Evolutionary conservation across 2,329 filamentous ascomycete genomes (phyloP).

Genomic region (Lomentospora prolificans): DNA sequence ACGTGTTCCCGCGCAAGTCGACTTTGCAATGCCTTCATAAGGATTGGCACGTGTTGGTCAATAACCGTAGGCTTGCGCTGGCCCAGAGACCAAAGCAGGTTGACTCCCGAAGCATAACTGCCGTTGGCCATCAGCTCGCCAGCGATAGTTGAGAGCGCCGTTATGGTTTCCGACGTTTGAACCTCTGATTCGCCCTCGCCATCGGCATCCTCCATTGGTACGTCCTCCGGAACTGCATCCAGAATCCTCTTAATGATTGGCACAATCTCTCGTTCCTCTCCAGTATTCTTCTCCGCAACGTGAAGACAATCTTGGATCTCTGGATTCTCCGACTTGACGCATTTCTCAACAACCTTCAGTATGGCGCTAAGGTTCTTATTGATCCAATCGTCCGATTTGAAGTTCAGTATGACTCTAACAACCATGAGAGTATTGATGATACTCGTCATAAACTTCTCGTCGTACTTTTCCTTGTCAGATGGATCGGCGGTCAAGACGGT

Average conservation of each 20-base stretch:
- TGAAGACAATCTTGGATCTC: conserved; percentile 93
- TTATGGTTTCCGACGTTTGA: conserved; percentile 77
- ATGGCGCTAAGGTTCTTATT: conserved; percentile 64
- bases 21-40: conserved; percentile 89
- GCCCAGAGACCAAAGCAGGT: conserved; percentile 85
- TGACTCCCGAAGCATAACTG: conserved; percentile 81
- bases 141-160: conserved; percentile 73
- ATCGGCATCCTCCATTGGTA: conserved; percentile 64
- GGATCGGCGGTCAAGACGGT: conserved; percentile 49
- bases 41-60: conserved; percentile 73
- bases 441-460: conserved; percentile 74
- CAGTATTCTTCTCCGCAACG: conserved; percentile 57
- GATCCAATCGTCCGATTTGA: conserved; percentile 86
- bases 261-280: conserved; percentile 60
- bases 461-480: conserved; percentile 59
- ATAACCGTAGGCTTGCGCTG: conserved; percentile 77
- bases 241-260: conserved; percentile 75
- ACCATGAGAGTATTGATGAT: conserved; percentile 94
- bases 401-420: conserved; percentile 77
- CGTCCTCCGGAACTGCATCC: conserved; percentile 75
- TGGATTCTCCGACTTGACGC: conserved; percentile 75
- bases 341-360: conserved; percentile 84
- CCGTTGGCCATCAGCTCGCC: conserved; percentile 75
- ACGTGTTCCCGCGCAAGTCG: conserved; percentile 94
- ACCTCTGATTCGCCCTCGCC: conserved; percentile 77